Base-by-base conservation (phyloP, 2,329 filamentous ascomycete genomes). In the Albophoma yamanashiensis region DNA sequence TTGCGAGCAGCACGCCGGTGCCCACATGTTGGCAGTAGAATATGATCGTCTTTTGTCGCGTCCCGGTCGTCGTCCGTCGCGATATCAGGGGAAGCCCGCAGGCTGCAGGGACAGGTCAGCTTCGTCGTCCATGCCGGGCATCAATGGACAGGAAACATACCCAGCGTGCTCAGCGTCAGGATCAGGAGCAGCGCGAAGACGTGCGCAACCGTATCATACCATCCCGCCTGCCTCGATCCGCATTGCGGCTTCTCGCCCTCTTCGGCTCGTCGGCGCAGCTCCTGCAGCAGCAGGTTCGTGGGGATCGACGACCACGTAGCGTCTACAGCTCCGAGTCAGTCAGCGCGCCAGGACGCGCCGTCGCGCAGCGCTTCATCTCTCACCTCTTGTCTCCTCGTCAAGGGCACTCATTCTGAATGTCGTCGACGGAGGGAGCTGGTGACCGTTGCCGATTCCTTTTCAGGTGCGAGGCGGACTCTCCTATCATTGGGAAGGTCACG, bases 1-100 rank as follows among this genome's bases (percentile, higher is more conserved):
- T 94, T 14, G 91, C 89, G 63, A 94, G 87, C n/a, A 94, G 78
- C 25, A 94, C 91, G 61, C 90, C 90, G 1, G 90, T 94, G 68
- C 90, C 89, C 64, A 91, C 89, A 74, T 91, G 88, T 64, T 88
- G 84, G 67, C 85, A 86, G 63, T 86, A 76, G 70, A 89, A 88
- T 63, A 88, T 79, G 66, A 88, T 79, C 27, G 73, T 79, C 63
- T 79, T 79, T 58, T 86, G 85, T 59, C 82, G 81, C 58, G 78
- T 80, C 59, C 85, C 78, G 56, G 79, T 78, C 43, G 81, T 82
- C 43, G 81, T 77, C 64, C 83, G 81, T 58, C 82, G 81, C 12
- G 84, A 87, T 59, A 89, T 73, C 40, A 89, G 75, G 1, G 87
- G 87, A 58, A 89, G 85, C 5, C 81, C 85, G 69, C 86, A 89